A percentile compares a stretch with the other conserved stretches of the same genome.
phyloP scores from a whole-genome alignment of 768 basidiomycete genomes.

The Trametes punicea region DNA sequence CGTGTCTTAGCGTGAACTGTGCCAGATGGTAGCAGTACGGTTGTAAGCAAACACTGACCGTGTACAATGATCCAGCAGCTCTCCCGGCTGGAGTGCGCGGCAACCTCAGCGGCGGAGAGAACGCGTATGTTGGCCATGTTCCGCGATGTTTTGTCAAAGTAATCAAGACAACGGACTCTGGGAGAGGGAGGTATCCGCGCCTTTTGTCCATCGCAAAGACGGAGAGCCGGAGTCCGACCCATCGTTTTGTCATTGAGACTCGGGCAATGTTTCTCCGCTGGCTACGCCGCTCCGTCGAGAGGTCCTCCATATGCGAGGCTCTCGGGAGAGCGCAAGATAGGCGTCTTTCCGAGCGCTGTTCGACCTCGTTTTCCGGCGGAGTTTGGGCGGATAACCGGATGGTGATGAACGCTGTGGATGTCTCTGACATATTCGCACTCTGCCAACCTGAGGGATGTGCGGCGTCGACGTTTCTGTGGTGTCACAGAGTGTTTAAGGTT shows the following conservation, averaged over 20 bases:
- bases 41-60: conserved; percentile 33
- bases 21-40: conserved; percentile 27
- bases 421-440: too few species aligned
- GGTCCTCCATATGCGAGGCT: not conserved
- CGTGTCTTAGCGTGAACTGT: not conserved
- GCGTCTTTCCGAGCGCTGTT: not conserved
- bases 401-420: too few species aligned
- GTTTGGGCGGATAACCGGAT: conserved; percentile 17
- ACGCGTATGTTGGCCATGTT: conserved; percentile 21
- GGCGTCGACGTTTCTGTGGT: too few species aligned
- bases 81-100: conserved; percentile 51
- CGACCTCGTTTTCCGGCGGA: not conserved
- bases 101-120: conserved; percentile 40
- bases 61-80: conserved; percentile 84
- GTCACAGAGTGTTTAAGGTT: too few species aligned
- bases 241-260: not conserved
- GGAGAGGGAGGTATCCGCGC: not conserved
- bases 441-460: too few species aligned
- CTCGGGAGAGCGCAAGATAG: not conserved
- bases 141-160: not conserved
- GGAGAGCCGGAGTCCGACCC: conserved; percentile 20
- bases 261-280: not conserved
- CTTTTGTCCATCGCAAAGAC: conserved; percentile 16
- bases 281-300: not conserved
- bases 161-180: too few species aligned